Evolutionary conservation across 2,329 filamentous ascomycete species (phyloP).

Genomic region (Cadophora sp.): DNA sequence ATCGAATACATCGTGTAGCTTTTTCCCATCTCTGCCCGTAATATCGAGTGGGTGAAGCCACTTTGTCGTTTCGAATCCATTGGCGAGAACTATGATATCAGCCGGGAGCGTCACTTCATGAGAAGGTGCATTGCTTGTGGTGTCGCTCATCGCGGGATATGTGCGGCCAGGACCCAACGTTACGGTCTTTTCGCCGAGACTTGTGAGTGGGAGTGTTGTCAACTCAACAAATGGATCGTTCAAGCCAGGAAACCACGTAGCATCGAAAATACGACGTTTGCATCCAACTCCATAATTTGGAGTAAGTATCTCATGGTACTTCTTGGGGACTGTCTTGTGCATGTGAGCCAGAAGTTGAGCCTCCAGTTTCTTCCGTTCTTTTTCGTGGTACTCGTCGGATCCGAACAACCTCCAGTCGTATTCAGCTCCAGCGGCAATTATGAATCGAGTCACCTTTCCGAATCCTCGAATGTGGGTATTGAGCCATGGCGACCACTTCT

Average conservation of each 20-base stretch:
- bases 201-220: constrained; percentile 57
- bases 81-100: constrained; percentile 63
- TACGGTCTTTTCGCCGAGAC: constrained; percentile 54
- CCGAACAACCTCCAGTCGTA: constrained; percentile 56
- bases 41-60: constrained; percentile 62
- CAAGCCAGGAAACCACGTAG: constrained; percentile 56
- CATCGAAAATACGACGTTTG: constrained; percentile 62
- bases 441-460: constrained; percentile 48
- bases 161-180: constrained; percentile 56
- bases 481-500: constrained; percentile 53
- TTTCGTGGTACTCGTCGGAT: constrained; percentile 47
- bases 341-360: constrained; percentile 52
- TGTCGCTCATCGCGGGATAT: constrained; percentile 48
- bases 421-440: constrained; percentile 50
- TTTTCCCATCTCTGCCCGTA: constrained; percentile 53
- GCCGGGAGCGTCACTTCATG: constrained; percentile 54
- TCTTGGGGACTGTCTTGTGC: constrained; percentile 55
- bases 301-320: constrained; percentile 64
- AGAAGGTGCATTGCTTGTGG: constrained; percentile 33
- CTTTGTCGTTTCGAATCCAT: constrained; percentile 60
- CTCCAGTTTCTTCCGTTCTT: constrained; percentile 51
- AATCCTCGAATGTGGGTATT: constrained; percentile 56
- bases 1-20: constrained; percentile 59
- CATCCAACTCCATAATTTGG: constrained; percentile 63
- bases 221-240: constrained; percentile 57